Percentiles rank a stretch among this genome's conserved stretches.
Conservation (phyloP, 202 grass and related monocot genomes). For the Schoenoplectus tabernaemontani region DNA sequence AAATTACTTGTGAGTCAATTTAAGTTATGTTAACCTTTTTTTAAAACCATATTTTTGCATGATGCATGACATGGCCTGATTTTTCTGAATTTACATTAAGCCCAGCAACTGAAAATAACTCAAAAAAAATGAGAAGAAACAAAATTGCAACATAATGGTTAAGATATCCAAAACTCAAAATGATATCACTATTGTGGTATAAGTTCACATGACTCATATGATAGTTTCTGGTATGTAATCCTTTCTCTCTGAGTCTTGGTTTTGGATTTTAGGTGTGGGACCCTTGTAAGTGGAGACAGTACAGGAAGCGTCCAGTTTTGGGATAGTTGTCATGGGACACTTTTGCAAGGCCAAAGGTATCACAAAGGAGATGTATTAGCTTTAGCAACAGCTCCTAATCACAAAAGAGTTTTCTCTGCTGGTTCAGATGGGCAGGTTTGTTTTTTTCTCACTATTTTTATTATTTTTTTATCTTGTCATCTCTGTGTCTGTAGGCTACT, state of each 20-base stretch:
- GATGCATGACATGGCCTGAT: not conserved
- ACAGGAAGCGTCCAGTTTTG: constrained; percentile 89
- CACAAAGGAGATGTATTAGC: constrained; percentile 89
- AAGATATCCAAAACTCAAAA: not conserved
- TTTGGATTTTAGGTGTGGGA: constrained; percentile 56
- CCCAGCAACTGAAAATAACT: not conserved
- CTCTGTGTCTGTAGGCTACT: not conserved
- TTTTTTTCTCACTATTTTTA: not conserved
- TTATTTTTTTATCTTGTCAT: constrained; percentile 7
- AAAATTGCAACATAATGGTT: not conserved
- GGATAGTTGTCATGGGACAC: constrained; percentile 84
- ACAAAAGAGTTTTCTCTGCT: constrained; percentile 83
- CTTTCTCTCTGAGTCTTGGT: not conserved
- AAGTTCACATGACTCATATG: not conserved
- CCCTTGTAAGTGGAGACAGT: constrained; percentile 94
- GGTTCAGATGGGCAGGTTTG: constrained; percentile 97
- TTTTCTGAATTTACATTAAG: not conserved
- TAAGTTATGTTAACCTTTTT: not conserved
- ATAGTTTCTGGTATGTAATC: constrained; percentile 5
- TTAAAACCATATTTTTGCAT: not conserved
- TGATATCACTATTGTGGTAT: not conserved
- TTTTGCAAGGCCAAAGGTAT: constrained; percentile 70
- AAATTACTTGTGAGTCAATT: not conserved
- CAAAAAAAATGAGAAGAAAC: not conserved
- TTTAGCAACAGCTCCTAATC: constrained; percentile 63